These are phyloP conservation scores for Tephrocybe rancida DNA, from an alignment of 768 basidiomycete species.

Conservation along the genomic window DNA sequence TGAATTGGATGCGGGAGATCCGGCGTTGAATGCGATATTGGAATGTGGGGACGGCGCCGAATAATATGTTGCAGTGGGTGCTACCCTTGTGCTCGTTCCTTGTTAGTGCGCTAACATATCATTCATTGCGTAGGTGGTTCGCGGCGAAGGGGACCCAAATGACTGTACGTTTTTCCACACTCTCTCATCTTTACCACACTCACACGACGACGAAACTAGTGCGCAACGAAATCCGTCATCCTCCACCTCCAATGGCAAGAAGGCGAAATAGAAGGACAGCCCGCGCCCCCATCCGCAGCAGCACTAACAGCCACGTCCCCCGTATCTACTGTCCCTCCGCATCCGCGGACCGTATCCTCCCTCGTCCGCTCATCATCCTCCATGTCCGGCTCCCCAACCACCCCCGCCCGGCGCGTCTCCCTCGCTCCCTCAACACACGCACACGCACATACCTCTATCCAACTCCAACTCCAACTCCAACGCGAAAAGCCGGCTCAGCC, in stretches of 20 bases:
- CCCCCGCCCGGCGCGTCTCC: constrained; percentile 43
- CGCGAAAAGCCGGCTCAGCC: constrained; percentile 43
- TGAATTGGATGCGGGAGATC: constrained; percentile 72
- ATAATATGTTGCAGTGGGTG: constrained; percentile 80
- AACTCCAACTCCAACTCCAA: constrained; percentile 12
- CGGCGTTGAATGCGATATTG: constrained; percentile 64
- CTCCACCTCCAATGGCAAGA: constrained; percentile 88
- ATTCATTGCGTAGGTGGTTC: constrained; percentile 64
- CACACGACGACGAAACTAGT: too few relatives aligned
- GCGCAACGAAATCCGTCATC: constrained; percentile 87
- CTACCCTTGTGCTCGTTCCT: background rate
- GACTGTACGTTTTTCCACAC: constrained; percentile 58
- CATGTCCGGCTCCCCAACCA: constrained; percentile 25
- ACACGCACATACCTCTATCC: constrained; percentile 8
- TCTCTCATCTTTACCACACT: background rate
- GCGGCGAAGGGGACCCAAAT: constrained; percentile 89
- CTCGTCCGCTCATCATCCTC: constrained; percentile 59
- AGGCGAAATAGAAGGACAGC: constrained; percentile 36
- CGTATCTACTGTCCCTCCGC: constrained; percentile 29
- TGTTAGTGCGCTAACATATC: constrained; percentile 2
- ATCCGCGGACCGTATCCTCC: constrained; percentile 50
- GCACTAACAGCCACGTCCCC: constrained; percentile 18
- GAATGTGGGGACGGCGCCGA: constrained; percentile 78
- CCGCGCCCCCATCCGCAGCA: constrained; percentile 17
- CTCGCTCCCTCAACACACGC: constrained; percentile 21